These are phyloP conservation scores for Meira nashicola DNA, from an alignment of 1,284 basidiomycete genomes.

Conservation along the genomic window DNA sequence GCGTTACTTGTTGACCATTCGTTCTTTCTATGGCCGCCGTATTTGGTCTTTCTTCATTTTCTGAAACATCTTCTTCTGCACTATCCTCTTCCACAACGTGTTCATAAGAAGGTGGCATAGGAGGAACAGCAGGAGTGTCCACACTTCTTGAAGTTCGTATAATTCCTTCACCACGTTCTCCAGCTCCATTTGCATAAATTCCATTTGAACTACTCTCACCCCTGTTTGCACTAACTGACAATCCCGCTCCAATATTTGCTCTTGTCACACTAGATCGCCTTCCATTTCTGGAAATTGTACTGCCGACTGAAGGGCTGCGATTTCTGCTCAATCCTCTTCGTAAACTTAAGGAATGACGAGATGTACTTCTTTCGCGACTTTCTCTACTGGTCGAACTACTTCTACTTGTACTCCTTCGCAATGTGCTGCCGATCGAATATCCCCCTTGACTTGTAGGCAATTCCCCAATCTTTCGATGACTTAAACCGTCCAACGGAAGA, in stretches of 20 bases:
- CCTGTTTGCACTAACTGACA: too few relatives aligned
- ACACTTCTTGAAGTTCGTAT: constrained; percentile 10
- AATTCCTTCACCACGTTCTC: constrained; percentile 9
- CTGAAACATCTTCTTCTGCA: too few relatives aligned
- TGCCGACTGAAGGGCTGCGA: background rate
- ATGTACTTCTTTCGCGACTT: background rate
- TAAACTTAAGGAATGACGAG: background rate
- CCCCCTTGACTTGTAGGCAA: constrained; percentile 15
- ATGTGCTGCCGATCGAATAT: background rate
- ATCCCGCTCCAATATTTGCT: background rate
- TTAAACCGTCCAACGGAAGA: constrained; percentile 26
- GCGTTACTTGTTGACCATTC: too few relatives aligned
- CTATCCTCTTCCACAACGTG: too few relatives aligned
- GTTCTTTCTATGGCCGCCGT: too few relatives aligned
- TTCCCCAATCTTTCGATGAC: constrained; percentile 47
- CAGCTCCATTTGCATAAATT: background rate
- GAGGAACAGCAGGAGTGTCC: too few relatives aligned
- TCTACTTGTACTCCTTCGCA: constrained; percentile 8
- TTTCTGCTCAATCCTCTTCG: background rate
- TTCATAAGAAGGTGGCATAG: too few relatives aligned
- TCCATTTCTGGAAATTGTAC: background rate
- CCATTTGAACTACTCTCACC: too few relatives aligned
- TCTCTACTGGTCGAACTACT: constrained; percentile 1
- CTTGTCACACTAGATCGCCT: constrained; percentile 1
- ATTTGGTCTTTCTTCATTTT: too few relatives aligned